phyloP scores from a whole-genome alignment of 176 grass and related monocot genomes.

The Saccharum officinarum region DNA sequence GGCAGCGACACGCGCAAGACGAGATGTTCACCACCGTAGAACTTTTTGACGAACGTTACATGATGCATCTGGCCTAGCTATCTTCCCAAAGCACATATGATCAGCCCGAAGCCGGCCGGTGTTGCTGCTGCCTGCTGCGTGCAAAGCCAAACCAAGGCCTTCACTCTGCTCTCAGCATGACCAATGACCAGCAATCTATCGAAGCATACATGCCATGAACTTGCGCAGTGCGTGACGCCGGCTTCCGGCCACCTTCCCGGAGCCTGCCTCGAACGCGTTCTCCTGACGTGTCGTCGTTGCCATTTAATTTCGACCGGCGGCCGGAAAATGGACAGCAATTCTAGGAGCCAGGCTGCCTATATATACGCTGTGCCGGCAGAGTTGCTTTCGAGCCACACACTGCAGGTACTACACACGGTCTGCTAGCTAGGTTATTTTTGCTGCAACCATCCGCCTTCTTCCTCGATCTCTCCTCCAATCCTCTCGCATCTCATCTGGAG shows the following conservation, averaged over 20 bases:
- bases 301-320: not conserved
- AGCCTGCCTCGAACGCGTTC: not conserved
- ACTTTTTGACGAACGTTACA: not conserved
- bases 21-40: not conserved
- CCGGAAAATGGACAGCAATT: slow-evolving; percentile 19
- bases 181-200: too few relatives aligned
- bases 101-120: not conserved
- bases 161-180: too few relatives aligned
- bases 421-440: not conserved
- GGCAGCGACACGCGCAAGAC: not conserved
- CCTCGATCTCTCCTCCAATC: not conserved
- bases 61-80: too few relatives aligned
- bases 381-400: not conserved
- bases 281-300: not conserved
- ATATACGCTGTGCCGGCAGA: not conserved
- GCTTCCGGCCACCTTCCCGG: too few relatives aligned
- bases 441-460: not conserved
- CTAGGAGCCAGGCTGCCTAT: not conserved
- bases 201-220: too few relatives aligned
- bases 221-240: too few relatives aligned
- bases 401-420: not conserved
- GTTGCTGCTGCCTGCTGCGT: not conserved
- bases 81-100: too few relatives aligned
- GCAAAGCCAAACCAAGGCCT: not conserved
- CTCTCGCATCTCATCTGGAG: not conserved